Percentiles rank a stretch among this genome's conserved stretches.
Conservation (phyloP, 2,329 filamentous ascomycete genomes). For the Grosmannia clavigera region DNA sequence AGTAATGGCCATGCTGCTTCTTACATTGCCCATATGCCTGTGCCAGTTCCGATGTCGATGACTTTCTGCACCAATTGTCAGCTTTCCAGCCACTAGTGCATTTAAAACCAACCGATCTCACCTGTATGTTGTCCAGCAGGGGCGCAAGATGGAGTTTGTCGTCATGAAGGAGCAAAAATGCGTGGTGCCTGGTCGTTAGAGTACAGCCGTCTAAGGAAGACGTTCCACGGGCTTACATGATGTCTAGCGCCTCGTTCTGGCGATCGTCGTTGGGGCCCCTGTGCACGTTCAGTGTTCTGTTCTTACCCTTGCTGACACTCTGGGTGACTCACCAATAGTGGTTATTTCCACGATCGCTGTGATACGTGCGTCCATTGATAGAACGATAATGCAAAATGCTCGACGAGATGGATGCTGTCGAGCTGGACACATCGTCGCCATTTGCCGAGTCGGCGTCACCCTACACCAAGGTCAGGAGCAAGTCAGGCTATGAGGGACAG, state of each 20-base stretch:
- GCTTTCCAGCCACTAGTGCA: too few species aligned
- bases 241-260: slow-evolving; percentile 20
- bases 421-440: not conserved
- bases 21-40: slow-evolving; percentile 28
- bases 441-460: not conserved
- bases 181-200: slow-evolving; percentile 14
- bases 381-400: not conserved
- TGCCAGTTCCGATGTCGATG: slow-evolving; percentile 8
- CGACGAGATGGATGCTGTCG: not conserved
- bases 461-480: too few species aligned
- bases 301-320: too few species aligned
- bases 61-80: not conserved
- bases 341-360: not conserved
- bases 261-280: slow-evolving; percentile 18
- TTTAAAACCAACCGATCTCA: not conserved
- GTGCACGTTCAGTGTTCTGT: too few species aligned
- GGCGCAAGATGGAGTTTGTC: slow-evolving; percentile 17
- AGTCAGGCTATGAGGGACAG: too few species aligned
- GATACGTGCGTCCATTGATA: not conserved
- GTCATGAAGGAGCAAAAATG: slow-evolving; percentile 13
- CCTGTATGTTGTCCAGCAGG: slow-evolving; percentile 9
- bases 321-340: not conserved
- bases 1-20: too few species aligned
- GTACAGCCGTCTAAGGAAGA: too few species aligned
- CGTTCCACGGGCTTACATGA: slow-evolving; percentile 11